Conservation (phyloP, 345 rosid genomes). For the Aurinia saxatilis region DNA sequence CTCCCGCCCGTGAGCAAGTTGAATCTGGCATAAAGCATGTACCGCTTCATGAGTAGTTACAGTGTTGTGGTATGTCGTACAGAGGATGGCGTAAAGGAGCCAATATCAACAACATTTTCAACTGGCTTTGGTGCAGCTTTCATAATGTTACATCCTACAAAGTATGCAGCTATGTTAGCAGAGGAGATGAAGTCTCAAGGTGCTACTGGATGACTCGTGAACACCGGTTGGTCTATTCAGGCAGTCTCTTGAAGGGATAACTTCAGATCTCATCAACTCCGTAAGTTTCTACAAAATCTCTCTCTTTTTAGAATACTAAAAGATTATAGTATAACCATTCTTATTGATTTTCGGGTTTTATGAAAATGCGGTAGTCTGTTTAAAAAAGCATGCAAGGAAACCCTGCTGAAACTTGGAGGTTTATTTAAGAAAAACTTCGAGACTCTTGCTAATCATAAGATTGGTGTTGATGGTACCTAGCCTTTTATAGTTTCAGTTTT, state of each 20-base stretch:
- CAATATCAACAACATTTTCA: constrained; percentile 83
- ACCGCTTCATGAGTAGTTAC: constrained; percentile 96
- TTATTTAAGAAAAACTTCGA: constrained; percentile 77
- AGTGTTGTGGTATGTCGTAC: constrained; percentile 87
- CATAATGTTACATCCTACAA: constrained; percentile 94
- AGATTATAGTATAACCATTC: neutral
- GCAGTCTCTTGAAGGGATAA: constrained; percentile 64
- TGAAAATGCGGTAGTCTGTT: constrained; percentile 60
- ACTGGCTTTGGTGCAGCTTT: constrained; percentile 98
- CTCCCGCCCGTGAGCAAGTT: constrained; percentile 99
- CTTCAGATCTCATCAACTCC: constrained; percentile 68
- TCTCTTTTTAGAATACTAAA: neutral
- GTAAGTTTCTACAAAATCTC: constrained; percentile 37
- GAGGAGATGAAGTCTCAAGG: constrained; percentile 95
- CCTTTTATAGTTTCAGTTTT: too few species aligned
- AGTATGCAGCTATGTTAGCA: constrained; percentile 92
- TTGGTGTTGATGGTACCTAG: constrained; percentile 69
- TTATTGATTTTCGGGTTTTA: neutral
- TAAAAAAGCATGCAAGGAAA: constrained; percentile 69
- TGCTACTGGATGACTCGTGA: constrained; percentile 95
- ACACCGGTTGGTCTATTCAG: constrained; percentile 97
- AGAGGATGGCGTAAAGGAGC: constrained; percentile 90
- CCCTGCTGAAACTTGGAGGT: constrained; percentile 76
- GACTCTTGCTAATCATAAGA: constrained; percentile 65
- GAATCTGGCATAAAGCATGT: constrained; percentile 85